These are phyloP conservation scores for Trebouxia sp. DNA, from an alignment of 139 green algal genomes.

Conservation along the genomic window DNA sequence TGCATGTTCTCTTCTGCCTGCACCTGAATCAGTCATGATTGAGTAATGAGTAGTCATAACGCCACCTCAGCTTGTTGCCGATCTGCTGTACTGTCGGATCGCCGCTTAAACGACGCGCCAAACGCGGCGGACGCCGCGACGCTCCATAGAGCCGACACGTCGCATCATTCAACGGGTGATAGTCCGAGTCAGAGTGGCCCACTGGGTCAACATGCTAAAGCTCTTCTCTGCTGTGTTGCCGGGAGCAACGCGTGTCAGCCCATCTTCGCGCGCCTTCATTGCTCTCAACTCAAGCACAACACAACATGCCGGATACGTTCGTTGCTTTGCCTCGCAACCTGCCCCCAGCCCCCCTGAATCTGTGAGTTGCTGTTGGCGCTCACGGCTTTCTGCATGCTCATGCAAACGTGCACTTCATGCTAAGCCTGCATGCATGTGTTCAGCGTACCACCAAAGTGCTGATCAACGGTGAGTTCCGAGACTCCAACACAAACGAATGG, in stretches of 20 bases:
- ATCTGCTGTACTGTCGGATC: too few relatives aligned
- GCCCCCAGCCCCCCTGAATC: background rate
- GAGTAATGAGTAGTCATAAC: background rate
- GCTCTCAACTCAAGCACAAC: too few relatives aligned
- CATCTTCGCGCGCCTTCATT: background rate
- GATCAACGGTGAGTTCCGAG: constrained; percentile 78
- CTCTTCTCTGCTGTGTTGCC: background rate
- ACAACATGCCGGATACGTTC: background rate
- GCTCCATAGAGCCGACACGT: too few relatives aligned
- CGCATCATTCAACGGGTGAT: too few relatives aligned
- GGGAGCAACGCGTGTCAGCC: background rate
- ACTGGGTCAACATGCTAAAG: background rate
- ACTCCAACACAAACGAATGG: constrained; percentile 65
- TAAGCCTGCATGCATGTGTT: too few relatives aligned
- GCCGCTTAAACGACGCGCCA: too few relatives aligned
- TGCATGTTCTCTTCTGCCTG: too few relatives aligned
- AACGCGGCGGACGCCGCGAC: too few relatives aligned
- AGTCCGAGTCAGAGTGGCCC: background rate
- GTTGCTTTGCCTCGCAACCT: background rate
- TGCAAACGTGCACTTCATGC: too few relatives aligned
- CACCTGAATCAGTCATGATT: too few relatives aligned
- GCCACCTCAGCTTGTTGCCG: background rate
- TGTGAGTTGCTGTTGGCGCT: background rate
- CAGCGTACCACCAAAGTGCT: constrained; percentile 11
- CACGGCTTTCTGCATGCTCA: too few relatives aligned